Evolutionary conservation across 2,329 filamentous ascomycete genomes (phyloP), one percentile per base, ranked within the genome.

Genomic region (Huntiella omanensis): DNA sequence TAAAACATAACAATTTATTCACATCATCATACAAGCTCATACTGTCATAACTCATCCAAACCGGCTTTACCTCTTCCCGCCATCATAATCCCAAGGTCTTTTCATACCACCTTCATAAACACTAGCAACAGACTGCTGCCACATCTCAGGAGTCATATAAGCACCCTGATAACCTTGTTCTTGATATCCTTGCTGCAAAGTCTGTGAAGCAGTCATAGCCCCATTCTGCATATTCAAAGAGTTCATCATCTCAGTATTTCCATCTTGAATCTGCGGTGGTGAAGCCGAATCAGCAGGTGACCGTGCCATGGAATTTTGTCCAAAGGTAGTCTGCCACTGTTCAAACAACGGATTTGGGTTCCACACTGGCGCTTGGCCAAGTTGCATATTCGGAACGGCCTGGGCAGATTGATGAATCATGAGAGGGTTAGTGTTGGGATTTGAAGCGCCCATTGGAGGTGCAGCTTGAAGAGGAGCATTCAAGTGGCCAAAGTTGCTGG

Each of bases 281-380:
- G 75, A 76, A 61, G 79, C 83, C 3, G 49, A 48, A 3, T 36
- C 46, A 5, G 42, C 43, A 4, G 49, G 43, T 5, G 45, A 46
- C n/a, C 22, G 42, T 15, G 46, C 48, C 22, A 32, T 48, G 4
- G 42, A 46, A 3, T 39, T 46, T 17, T 44, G 36, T 68, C 85
- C 83, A 65, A 95, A 96, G 53, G 88, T 87, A 57, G 82, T 79
- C 62, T 93, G 87, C 87, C 88, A 96, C 68, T 94, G 85, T 85
- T 88, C 83, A 70, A 93, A 88, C 53, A 94, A 85, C 49, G 80
- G 75, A 32, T 82, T 74, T 17, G 86, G 87, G 56, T 94, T 92
- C 86, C 86, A 94, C 47, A 70, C 64, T 17, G 71, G 69, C 41
- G 74, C 70, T 50, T 81, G 80, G 13, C 13, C 17, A 28, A 48